Evolutionary conservation across 1,284 basidiomycete genomes (phyloP).

Genomic region (Neolentinus lepideus): DNA sequence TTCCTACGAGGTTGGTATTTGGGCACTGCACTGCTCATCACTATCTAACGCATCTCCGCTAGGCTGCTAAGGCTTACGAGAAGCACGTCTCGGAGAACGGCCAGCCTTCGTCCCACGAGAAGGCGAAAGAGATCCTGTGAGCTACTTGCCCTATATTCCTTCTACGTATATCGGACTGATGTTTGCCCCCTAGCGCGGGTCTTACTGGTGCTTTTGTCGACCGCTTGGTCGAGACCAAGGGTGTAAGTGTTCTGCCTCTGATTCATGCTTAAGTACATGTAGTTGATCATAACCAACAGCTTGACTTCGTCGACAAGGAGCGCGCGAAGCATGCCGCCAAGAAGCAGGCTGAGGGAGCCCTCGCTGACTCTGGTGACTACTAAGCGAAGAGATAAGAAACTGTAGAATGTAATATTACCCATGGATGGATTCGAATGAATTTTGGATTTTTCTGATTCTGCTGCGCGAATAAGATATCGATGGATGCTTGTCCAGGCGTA

Average conservation of each 20-base stretch:
- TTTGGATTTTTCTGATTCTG: not conserved
- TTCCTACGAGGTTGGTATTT: conserved; percentile 29
- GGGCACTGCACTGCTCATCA: not conserved
- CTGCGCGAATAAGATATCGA: too few relatives aligned
- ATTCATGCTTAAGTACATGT: not conserved
- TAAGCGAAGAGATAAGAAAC: conserved; percentile 5
- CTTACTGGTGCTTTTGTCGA: conserved; percentile 39
- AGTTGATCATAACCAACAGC: conserved; percentile 9
- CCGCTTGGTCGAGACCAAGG: conserved; percentile 36
- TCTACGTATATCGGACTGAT: conserved; percentile 9
- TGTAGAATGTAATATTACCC: not conserved
- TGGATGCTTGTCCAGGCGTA: too few relatives aligned
- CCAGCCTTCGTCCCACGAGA: conserved; percentile 26
- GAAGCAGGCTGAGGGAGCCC: conserved; percentile 14
- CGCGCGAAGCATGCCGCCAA: conserved; percentile 33
- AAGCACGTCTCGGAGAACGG: conserved; percentile 29
- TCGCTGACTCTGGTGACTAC: conserved; percentile 13
- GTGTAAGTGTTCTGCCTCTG: conserved; percentile 17
- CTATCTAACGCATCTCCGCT: conserved; percentile 5
- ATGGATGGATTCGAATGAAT: not conserved
- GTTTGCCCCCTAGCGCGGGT: conserved; percentile 20
- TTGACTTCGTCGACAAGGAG: conserved; percentile 35
- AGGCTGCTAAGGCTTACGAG: conserved; percentile 40
- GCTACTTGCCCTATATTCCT: conserved; percentile 3
- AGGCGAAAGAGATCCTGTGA: conserved; percentile 32